These are phyloP conservation scores for Trichoderma semiorbis DNA, from an alignment of 2,329 filamentous ascomycete species.

Conservation along the genomic window DNA sequence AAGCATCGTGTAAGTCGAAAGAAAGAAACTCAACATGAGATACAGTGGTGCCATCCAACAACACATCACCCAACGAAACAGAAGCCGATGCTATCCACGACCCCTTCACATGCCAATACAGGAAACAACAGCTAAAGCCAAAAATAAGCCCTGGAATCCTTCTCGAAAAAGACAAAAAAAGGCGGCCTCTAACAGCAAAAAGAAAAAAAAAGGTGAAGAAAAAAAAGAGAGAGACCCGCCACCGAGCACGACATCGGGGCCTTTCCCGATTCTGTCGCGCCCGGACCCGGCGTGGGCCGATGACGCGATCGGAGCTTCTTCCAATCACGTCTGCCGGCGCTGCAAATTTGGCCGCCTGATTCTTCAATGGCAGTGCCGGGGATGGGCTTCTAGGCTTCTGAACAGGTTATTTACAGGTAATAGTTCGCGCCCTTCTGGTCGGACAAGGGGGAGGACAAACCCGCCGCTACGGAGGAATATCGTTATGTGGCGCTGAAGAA, in stretches of 20 bases:
- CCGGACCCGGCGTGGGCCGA: conserved; percentile 21
- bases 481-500: neutral
- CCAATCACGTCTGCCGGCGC: conserved; percentile 21
- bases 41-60: neutral
- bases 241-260: conserved; percentile 17
- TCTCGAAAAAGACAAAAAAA: neutral
- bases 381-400: neutral
- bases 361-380: neutral
- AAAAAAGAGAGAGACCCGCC: neutral
- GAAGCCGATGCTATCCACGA: conserved; percentile 12
- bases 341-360: conserved; percentile 18
- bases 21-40: neutral
- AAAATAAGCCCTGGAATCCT: neutral
- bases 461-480: neutral
- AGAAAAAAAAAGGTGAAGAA: neutral
- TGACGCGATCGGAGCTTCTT: conserved; percentile 25
- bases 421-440: neutral
- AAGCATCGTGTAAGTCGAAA: neutral
- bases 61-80: neutral
- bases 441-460: neutral
- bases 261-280: conserved; percentile 16
- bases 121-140: neutral
- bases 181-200: neutral
- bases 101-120: neutral
- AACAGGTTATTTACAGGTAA: neutral